Evolutionary conservation across 2,329 filamentous ascomycete genomes (phyloP).

Genomic region (Xylaria sp.): DNA sequence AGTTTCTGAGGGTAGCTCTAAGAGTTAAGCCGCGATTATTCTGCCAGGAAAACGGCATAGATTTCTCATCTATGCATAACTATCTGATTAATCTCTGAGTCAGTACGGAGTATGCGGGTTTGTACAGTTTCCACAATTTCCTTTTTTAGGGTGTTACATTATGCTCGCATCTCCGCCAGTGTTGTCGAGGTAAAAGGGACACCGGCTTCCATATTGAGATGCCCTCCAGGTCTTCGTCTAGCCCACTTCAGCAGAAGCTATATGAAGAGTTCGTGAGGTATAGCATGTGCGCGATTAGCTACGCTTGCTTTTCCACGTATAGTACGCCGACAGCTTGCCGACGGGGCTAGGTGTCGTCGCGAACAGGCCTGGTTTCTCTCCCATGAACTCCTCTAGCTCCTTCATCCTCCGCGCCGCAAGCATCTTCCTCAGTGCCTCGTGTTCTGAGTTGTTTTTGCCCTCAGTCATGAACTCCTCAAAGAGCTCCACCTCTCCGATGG

Average conservation of each 20-base stretch:
- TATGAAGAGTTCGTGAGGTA: neutral
- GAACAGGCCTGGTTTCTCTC: slow-evolving; percentile 34
- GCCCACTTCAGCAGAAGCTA: neutral
- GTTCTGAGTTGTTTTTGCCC: slow-evolving; percentile 27
- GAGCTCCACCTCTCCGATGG: slow-evolving; percentile 39
- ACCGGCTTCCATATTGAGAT: neutral
- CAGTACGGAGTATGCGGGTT: neutral
- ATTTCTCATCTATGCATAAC: neutral
- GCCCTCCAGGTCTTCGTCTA: neutral
- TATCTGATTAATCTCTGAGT: neutral
- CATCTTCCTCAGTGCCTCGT: slow-evolving; percentile 33
- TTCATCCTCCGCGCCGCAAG: slow-evolving; percentile 33
- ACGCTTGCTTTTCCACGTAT: slow-evolving; percentile 30
- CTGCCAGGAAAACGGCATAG: neutral
- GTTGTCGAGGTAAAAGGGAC: neutral
- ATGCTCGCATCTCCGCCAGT: neutral
- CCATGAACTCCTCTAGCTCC: slow-evolving; percentile 37
- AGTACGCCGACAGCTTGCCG: slow-evolving; percentile 39
- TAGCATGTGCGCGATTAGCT: neutral
- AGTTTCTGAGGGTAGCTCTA: neutral
- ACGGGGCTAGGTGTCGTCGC: slow-evolving; percentile 31
- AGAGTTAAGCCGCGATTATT: neutral
- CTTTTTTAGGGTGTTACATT: neutral
- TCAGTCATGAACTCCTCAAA: slow-evolving; percentile 37
- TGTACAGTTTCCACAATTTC: neutral